Base-by-base conservation (phyloP, 306 rosid species). In the Carpinus viminea region DNA sequence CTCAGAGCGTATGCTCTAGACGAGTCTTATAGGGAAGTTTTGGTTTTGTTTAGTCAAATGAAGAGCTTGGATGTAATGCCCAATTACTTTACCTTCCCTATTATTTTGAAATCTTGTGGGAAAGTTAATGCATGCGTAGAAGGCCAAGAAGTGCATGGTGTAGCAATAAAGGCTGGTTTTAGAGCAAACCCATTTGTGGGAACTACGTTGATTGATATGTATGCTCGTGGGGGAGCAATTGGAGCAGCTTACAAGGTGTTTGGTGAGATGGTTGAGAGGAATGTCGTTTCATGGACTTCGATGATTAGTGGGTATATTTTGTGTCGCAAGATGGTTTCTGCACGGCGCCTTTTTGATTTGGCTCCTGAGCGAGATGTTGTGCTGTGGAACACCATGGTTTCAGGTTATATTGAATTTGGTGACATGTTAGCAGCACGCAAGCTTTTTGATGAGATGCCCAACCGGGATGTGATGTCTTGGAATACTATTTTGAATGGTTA, bases 111-210 rank as follows among this genome's bases (percentile, higher is more conserved):
- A 75, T 82, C 89, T 1, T 85, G 91, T 68, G 85, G 64, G 47
- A 85, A 74, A 75, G 34, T 73, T 69, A 38, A 79, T 18, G 80
- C 83, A 28, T 60, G 55, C 21, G 24, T 69, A 9, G 91, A 89
- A 78, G 91, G 91, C 13, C 81, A 85, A 52, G 85, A 81, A 76
- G 72, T 89, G 51, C 91, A 89, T 80, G 78, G 87, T 77, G 76
- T 52, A 3, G 75, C 76, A 34, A 66, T 88, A 55, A 88, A 85
- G 79, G 46, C 78, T 50, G 89, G 87, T 43, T 85, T 85, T 74
- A 57, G 78, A 62, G 76, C 71, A 28, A 78, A 88, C 72, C 65
- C 74, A 1, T 88, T 53, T 54, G 89, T 83, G 65, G 87, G 80
- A n/a, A 87, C 89, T 3, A 74, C 84, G 13, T 74, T 85, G 84